Evolutionary conservation across 148 eudicot genomes (phyloP).

Genomic region (Fagopyrum homotropicum): DNA sequence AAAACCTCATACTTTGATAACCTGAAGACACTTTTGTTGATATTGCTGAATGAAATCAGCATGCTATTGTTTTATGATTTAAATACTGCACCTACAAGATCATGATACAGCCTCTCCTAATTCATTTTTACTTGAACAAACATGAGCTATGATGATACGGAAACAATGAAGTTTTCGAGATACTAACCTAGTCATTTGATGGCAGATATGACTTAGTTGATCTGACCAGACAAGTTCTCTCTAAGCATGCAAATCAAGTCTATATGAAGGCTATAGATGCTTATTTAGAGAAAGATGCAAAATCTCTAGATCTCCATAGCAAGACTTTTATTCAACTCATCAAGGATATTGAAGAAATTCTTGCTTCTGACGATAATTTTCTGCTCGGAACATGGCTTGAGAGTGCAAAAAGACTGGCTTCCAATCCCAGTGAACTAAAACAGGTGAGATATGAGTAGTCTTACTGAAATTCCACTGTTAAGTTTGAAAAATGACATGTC

Average conservation of each 20-base stretch:
- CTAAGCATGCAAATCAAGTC: constrained; percentile 81
- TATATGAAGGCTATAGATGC: constrained; percentile 71
- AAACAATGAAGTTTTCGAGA: background rate
- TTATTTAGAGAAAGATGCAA: constrained; percentile 46
- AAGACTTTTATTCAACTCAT: constrained; percentile 56
- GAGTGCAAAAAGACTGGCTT: constrained; percentile 71
- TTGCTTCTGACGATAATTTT: constrained; percentile 84
- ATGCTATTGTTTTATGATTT: background rate
- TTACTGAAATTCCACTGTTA: background rate
- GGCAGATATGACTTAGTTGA: constrained; percentile 97
- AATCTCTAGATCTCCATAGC: constrained; percentile 37
- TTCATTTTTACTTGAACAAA: no score
- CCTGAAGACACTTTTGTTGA: background rate
- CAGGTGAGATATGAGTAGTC: constrained; percentile 45
- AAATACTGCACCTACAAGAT: background rate
- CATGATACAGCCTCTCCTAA: no score
- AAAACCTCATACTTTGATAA: background rate
- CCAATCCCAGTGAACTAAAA: constrained; percentile 46
- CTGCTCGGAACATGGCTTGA: constrained; percentile 91
- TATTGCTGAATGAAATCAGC: background rate
- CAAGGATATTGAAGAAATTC: constrained; percentile 70
- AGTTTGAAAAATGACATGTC: background rate
- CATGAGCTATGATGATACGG: background rate
- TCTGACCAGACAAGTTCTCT: constrained; percentile 85
- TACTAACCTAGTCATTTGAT: background rate